These are phyloP conservation scores for Emydomyces testavorans DNA, from an alignment of 2,329 filamentous ascomycete species.

Conservation along the genomic window DNA sequence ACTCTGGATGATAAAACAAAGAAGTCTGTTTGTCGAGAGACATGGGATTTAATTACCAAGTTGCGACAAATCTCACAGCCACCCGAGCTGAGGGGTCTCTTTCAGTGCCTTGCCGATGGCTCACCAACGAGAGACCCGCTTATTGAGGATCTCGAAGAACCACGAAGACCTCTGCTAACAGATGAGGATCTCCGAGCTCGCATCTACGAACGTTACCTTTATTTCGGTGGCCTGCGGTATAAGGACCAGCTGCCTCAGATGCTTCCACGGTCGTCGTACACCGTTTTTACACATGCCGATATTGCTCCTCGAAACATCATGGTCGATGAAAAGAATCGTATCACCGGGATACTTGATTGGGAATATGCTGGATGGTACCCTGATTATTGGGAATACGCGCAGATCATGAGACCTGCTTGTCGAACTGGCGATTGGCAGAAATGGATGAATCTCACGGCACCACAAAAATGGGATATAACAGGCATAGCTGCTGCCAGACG, in stretches of 20 bases:
- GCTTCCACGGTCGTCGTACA: slow-evolving; percentile 19
- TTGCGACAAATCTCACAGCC: slow-evolving; percentile 16
- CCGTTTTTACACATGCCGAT: slow-evolving; percentile 19
- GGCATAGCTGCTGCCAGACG: slow-evolving; percentile 21
- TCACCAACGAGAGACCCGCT: slow-evolving; percentile 18
- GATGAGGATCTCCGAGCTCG: slow-evolving; percentile 19
- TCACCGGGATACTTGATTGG: slow-evolving; percentile 18
- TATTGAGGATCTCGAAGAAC: slow-evolving; percentile 19
- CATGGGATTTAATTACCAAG: slow-evolving; percentile 19
- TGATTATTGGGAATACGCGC: slow-evolving; percentile 23
- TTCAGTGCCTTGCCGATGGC: slow-evolving; percentile 21
- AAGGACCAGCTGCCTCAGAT: slow-evolving; percentile 19
- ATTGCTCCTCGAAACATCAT: slow-evolving; percentile 17
- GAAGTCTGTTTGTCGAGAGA: slow-evolving; percentile 18
- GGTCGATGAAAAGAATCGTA: slow-evolving; percentile 14
- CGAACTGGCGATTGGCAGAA: slow-evolving; percentile 19
- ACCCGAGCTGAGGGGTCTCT: slow-evolving; percentile 15
- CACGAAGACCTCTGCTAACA: slow-evolving; percentile 15
- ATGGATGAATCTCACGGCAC: slow-evolving; percentile 24
- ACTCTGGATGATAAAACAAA: slow-evolving; percentile 17
- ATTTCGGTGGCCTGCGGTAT: slow-evolving; percentile 19
- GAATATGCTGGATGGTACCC: slow-evolving; percentile 19
- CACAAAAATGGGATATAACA: slow-evolving; percentile 22
- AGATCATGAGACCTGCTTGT: slow-evolving; percentile 23
- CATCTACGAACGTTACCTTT: slow-evolving; percentile 21